Conservation (phyloP, 345 rosid genomes). For the Acer yangbiense region DNA sequence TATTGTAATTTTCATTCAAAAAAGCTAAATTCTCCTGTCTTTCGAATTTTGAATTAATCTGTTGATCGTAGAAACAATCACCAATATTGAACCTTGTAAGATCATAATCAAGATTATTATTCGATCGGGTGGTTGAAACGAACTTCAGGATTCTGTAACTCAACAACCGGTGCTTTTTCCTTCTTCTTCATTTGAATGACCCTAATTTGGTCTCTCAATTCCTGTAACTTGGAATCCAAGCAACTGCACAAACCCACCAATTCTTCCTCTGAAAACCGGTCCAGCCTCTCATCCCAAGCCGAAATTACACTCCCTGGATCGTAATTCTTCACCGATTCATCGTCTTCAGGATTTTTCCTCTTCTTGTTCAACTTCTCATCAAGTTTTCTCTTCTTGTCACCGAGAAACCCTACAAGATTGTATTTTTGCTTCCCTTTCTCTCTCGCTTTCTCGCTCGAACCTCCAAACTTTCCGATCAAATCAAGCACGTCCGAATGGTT, state of each 20-base stretch:
- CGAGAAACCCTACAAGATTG: background rate
- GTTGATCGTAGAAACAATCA: background rate
- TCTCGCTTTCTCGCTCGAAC: background rate
- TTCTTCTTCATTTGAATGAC: background rate
- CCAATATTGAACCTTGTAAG: background rate
- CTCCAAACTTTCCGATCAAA: background rate
- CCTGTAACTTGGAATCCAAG: slow-evolving; percentile 3
- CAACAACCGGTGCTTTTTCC: too few species aligned
- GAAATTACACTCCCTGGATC: too few species aligned
- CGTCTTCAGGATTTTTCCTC: too few species aligned
- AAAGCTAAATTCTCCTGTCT: background rate
- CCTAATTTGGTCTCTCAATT: background rate
- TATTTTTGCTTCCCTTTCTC: background rate
- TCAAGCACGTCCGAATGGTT: background rate
- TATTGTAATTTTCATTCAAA: background rate
- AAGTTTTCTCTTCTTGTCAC: background rate
- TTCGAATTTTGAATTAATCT: background rate
- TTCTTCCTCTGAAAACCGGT: background rate
- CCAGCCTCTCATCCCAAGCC: background rate
- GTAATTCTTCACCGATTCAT: too few species aligned
- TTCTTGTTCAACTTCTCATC: background rate
- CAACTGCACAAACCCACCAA: background rate
- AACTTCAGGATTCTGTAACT: background rate
- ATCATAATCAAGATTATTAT: background rate
- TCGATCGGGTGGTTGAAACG: background rate